Evolutionary conservation across 345 rosid genomes (phyloP), one percentile per base, ranked within the genome.

Genomic region (Capsella bursapastoris): DNA sequence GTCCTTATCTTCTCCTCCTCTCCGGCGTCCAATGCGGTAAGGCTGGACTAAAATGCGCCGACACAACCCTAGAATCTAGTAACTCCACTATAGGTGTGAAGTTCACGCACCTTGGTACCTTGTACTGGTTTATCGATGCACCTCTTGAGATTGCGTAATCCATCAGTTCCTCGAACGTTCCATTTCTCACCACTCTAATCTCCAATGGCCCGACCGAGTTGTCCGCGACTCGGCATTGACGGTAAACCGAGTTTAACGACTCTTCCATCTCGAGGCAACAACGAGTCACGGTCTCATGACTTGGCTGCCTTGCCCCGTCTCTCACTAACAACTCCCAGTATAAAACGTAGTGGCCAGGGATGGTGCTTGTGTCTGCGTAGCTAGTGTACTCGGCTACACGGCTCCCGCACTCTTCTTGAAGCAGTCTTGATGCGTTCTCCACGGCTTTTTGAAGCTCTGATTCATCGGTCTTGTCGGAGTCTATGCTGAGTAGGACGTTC

Each of bases 81-180:
- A 95, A 67, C 81, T 95, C 97, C 87, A 92, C 80, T 10, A 92
- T 92, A 4, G 99, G 97, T 7, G 89, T 86, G 69, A 84, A 92
- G 77, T 84, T 95, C 2, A 95, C 97, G 74, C 99, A 95, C 77
- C 99, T 82, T 8, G 99, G 97, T 43, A 86, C 99, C 82, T 95
- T 95, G 56, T 95, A 95, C 77, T 95, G 99, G 61, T 95, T 95
- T 53, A 95, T 95, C 3, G 99, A 95, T 0, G 99, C 99, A 0
- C 99, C 97, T 52, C 96, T 84, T 14, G 99, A 90, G 56, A 95
- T 90, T 2, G 97, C 97, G 50, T 92, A 92, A 75, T 95, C 99
- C 97, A 95, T 95, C 28, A 95, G 67, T 78, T 92, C 99, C 75
- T 95, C 99, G 71, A 95, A 95, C 29, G 99, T 95, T 6, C 99